A percentile compares a stretch with the other conserved stretches of the same genome.
These are phyloP conservation scores for Choricystis sp. DNA, from an alignment of 139 green algal species.

Conservation along the genomic window DNA sequence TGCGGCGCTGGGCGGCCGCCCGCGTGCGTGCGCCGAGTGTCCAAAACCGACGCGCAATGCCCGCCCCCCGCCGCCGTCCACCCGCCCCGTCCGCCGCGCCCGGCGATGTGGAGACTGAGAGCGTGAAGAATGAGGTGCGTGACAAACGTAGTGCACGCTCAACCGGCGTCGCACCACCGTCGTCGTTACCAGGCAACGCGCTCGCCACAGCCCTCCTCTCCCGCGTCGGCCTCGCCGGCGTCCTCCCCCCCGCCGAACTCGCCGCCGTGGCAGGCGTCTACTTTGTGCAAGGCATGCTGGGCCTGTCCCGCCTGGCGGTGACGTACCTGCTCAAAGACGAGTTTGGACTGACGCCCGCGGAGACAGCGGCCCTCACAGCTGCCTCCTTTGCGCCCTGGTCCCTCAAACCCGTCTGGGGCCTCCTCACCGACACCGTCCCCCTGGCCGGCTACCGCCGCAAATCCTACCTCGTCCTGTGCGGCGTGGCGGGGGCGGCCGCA, in stretches of 20 bases:
- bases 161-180: too few species aligned
- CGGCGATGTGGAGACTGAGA: too few species aligned
- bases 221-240: not conserved
- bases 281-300: slow-evolving; percentile 88
- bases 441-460: slow-evolving; percentile 79
- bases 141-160: too few species aligned
- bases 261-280: slow-evolving; percentile 55
- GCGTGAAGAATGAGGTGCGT: too few species aligned
- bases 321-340: slow-evolving; percentile 89
- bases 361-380: slow-evolving; percentile 27
- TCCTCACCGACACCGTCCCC: slow-evolving; percentile 77
- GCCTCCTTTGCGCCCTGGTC: slow-evolving; percentile 21
- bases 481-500: slow-evolving; percentile 25
- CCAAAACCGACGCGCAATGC: too few species aligned
- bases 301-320: slow-evolving; percentile 69
- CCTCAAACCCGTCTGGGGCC: slow-evolving; percentile 90
- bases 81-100: too few species aligned
- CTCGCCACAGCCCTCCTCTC: too few species aligned
- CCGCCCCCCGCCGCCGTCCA: too few species aligned
- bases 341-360: slow-evolving; percentile 61
- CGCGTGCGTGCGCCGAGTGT: too few species aligned
- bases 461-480: slow-evolving; percentile 71
- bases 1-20: too few species aligned
- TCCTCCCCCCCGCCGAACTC: not conserved
- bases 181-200: too few species aligned